Conservation (phyloP, 306 rosid genomes). For the Corylus americana region DNA sequence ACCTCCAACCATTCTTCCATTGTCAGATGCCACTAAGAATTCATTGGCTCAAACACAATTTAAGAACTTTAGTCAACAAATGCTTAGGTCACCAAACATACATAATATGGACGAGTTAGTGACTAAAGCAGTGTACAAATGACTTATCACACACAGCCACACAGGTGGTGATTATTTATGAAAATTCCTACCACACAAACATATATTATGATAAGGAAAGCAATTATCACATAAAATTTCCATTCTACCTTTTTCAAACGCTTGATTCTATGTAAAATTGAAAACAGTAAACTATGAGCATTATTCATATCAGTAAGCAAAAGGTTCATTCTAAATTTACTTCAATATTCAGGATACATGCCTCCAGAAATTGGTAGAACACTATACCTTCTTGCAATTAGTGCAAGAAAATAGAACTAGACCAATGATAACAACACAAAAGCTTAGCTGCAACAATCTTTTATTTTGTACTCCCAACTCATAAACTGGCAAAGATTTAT, state of each 20-base stretch:
- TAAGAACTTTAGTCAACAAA: background rate
- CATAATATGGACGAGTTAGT: background rate
- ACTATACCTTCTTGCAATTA: background rate
- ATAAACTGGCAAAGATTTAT: background rate
- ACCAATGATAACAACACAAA: background rate
- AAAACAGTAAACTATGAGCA: background rate
- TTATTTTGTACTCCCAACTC: background rate
- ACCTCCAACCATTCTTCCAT: background rate
- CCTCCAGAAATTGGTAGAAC: background rate
- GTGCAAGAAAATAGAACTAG: background rate
- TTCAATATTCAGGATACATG: background rate
- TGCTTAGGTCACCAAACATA: background rate
- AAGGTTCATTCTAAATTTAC: background rate
- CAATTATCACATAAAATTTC: background rate
- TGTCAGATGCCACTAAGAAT: background rate
- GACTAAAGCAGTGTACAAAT: background rate
- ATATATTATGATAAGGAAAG: no score
- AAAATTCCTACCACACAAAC: background rate
- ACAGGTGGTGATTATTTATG: background rate
- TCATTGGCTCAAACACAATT: background rate
- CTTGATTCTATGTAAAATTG: background rate
- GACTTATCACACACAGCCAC: background rate
- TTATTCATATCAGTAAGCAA: background rate
- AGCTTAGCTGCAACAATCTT: no score
- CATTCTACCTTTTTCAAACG: background rate